A percentile compares a stretch with the other conserved stretches of the same genome.
phyloP scores from a whole-genome alignment of 305 asterid species.

The Andrographis paniculata region DNA sequence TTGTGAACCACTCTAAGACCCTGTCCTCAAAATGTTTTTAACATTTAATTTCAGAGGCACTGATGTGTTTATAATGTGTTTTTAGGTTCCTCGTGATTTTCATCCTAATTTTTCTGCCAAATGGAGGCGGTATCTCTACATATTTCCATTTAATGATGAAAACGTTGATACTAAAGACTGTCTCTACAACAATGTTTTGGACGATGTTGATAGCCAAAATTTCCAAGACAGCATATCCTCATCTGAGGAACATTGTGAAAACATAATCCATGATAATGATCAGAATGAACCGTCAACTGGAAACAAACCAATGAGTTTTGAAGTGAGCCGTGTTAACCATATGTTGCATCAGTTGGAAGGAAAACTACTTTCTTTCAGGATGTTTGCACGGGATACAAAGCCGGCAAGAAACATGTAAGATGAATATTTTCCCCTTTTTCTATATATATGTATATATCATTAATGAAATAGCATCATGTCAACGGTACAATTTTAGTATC shows the following conservation, averaged over 20 bases:
- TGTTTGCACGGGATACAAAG: conserved; percentile 95
- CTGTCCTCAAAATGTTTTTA: conserved; percentile 6
- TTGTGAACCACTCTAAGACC: neutral
- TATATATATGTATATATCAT: no score
- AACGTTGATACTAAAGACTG: conserved; percentile 23
- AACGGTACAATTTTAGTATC: no score
- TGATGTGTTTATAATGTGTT: conserved; percentile 13
- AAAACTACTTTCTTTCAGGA: conserved; percentile 72
- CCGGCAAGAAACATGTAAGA: conserved; percentile 84
- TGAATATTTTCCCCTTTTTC: conserved; percentile 2
- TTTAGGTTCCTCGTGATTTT: conserved; percentile 79
- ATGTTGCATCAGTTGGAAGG: conserved; percentile 78
- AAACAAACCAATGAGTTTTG: conserved; percentile 52
- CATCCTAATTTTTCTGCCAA: conserved; percentile 98
- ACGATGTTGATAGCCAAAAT: conserved; percentile 23
- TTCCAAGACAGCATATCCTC: conserved; percentile 20
- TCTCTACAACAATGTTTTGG: conserved; percentile 22
- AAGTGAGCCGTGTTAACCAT: conserved; percentile 58
- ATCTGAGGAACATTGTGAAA: conserved; percentile 23
- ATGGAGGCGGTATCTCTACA: conserved; percentile 90
- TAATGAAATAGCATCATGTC: no score
- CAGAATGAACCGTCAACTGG: conserved; percentile 29
- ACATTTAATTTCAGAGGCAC: conserved; percentile 6
- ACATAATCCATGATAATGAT: conserved; percentile 23
- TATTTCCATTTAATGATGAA: conserved; percentile 60